These are phyloP conservation scores for Mallotus nudiflorus DNA, from an alignment of 345 rosid species.

Conservation along the genomic window DNA sequence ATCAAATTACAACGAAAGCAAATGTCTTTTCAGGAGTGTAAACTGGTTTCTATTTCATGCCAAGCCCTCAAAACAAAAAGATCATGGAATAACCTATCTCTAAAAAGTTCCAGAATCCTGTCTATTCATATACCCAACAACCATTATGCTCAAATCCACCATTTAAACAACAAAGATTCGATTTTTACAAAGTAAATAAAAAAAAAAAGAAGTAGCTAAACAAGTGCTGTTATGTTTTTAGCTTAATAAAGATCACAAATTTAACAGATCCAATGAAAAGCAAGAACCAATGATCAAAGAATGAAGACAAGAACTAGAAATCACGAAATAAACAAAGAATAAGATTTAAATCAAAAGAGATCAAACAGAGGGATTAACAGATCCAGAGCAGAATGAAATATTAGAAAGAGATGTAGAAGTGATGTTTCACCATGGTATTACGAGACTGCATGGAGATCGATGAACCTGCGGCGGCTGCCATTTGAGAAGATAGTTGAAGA, in stretches of 20 bases:
- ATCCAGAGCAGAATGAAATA: conserved; percentile 12
- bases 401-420: background rate
- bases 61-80: too few relatives aligned
- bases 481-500: background rate
- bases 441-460: conserved; percentile 27
- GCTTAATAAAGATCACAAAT: too few relatives aligned
- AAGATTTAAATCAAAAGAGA: background rate
- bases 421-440: conserved; percentile 12
- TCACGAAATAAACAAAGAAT: background rate
- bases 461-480: conserved; percentile 33
- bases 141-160: too few relatives aligned
- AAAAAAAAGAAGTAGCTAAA: too few relatives aligned
- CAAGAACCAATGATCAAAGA: conserved; percentile 2
- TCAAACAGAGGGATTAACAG: conserved; percentile 10
- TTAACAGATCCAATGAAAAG: too few relatives aligned
- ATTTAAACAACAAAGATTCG: background rate
- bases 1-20: background rate
- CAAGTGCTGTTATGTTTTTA: too few relatives aligned
- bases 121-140: too few relatives aligned
- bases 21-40: background rate
- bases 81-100: too few relatives aligned
- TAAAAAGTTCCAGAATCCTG: too few relatives aligned
- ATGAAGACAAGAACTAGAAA: background rate
- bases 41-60: too few relatives aligned
- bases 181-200: background rate